Evolutionary conservation across 345 rosid species (phyloP).

Genomic region (Erysimum cheiranthoides): DNA sequence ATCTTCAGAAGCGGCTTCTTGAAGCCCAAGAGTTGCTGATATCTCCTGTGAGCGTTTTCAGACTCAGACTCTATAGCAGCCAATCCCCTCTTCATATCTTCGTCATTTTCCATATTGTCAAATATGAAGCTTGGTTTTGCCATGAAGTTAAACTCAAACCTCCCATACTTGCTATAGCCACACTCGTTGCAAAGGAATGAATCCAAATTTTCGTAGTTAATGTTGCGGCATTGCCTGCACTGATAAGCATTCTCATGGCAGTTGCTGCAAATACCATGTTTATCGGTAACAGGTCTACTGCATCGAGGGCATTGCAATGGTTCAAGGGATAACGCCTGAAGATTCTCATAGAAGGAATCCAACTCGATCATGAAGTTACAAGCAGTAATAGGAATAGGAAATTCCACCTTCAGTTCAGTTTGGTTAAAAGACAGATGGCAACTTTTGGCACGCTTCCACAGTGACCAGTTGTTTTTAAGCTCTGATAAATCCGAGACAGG

Average conservation of each 20-base stretch:
- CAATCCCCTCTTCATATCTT: constrained; percentile 98
- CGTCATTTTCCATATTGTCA: constrained; percentile 99
- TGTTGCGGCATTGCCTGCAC: constrained; percentile 99
- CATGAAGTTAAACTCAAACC: constrained; percentile 98
- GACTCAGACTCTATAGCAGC: constrained; percentile 97
- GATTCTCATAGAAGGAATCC: constrained; percentile 99
- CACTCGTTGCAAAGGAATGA: constrained; percentile 99
- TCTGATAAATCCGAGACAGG: constrained; percentile 96
- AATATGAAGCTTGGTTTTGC: constrained; percentile 97
- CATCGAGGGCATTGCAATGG: constrained; percentile 99
- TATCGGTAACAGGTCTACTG: constrained; percentile 94
- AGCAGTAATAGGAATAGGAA: constrained; percentile 97
- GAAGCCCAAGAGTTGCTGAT: constrained; percentile 98
- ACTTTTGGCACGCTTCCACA: constrained; percentile 99
- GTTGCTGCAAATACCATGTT: constrained; percentile 95
- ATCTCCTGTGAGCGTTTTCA: constrained; percentile 99
- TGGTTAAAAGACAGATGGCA: constrained; percentile 98
- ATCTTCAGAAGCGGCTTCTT: constrained; percentile 98
- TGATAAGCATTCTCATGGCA: constrained; percentile 99
- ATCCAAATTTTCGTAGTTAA: constrained; percentile 94
- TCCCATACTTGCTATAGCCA: constrained; percentile 98
- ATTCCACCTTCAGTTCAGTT: constrained; percentile 95
- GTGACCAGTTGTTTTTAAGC: constrained; percentile 94
- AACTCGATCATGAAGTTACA: constrained; percentile 99
- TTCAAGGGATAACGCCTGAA: constrained; percentile 97